Percentiles rank a stretch among this genome's conserved stretches.
Conservation (phyloP, 257 asterid species). For the Asclepias syriaca region DNA sequence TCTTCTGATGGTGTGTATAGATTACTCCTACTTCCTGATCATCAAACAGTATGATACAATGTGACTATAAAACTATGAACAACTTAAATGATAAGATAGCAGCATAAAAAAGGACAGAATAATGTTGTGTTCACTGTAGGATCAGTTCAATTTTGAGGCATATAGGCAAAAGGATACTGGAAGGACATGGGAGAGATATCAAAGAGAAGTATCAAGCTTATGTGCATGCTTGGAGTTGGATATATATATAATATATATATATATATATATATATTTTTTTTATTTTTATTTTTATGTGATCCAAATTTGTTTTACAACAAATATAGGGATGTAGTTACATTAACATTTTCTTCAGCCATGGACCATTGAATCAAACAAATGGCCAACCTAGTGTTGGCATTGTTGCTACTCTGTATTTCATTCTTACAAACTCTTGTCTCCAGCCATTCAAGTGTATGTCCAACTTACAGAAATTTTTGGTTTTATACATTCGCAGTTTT, state of each 20-base stretch:
- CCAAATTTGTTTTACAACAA: neutral
- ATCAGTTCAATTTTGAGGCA: neutral
- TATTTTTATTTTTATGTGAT: neutral
- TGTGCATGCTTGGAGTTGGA: neutral
- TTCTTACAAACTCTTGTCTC: neutral
- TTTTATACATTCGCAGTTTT: neutral
- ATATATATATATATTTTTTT: neutral
- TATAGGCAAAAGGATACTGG: neutral
- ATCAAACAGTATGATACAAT: conserved; percentile 12
- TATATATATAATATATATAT: neutral
- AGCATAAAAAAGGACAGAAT: neutral
- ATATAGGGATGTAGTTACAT: neutral
- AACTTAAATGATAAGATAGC: neutral
- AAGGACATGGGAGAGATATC: neutral
- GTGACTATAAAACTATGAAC: neutral
- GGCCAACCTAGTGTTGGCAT: neutral
- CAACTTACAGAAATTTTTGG: neutral
- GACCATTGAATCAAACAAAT: neutral
- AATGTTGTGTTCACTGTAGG: neutral
- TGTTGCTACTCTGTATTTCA: neutral
- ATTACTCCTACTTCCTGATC: conserved; percentile 89
- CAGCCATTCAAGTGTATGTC: neutral
- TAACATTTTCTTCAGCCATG: neutral
- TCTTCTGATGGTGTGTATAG: conserved; percentile 98
- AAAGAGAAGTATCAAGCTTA: neutral